Percentiles rank a stretch among this genome's conserved stretches.
Conservation (phyloP, 805 yeast genomes). For the Monosporozyma solicola region DNA sequence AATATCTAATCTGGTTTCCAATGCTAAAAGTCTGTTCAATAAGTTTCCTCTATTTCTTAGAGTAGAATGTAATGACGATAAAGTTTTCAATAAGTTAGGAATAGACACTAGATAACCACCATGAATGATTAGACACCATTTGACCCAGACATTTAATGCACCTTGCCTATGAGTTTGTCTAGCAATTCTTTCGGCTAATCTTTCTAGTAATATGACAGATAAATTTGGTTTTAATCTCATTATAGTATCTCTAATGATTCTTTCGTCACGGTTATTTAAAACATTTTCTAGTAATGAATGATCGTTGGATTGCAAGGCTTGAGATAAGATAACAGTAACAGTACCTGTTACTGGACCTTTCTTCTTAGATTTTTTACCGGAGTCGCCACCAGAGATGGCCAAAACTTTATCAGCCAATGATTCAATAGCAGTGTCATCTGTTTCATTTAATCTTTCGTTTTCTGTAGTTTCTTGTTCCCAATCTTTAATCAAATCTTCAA, state of each 20-base stretch:
- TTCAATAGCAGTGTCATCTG: constrained; percentile 34
- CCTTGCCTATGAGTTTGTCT: constrained; percentile 47
- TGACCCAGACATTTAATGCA: constrained; percentile 63
- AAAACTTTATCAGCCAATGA: constrained; percentile 43
- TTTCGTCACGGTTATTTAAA: constrained; percentile 44
- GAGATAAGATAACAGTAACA: constrained; percentile 73
- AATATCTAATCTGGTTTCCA: constrained; percentile 76
- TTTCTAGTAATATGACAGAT: constrained; percentile 48
- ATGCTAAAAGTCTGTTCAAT: constrained; percentile 61
- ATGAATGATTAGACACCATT: constrained; percentile 74
- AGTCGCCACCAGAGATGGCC: constrained; percentile 6
- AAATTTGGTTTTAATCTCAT: constrained; percentile 46
- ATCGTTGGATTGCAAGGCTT: constrained; percentile 82
- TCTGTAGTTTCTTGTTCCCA: constrained; percentile 34
- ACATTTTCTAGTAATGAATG: constrained; percentile 80
- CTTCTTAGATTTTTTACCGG: constrained; percentile 23
- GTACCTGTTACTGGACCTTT: constrained; percentile 62
- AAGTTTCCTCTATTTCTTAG: constrained; percentile 56
- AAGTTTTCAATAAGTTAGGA: constrained; percentile 43
- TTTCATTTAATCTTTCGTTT: constrained; percentile 36
- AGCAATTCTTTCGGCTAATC: constrained; percentile 51
- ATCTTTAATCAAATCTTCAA: constrained; percentile 37
- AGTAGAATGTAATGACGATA: constrained; percentile 57
- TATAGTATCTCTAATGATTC: constrained; percentile 45
- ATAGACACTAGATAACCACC: constrained; percentile 54